Base-by-base conservation (phyloP, 441 rosid species). In the Populus tomentosa region DNA sequence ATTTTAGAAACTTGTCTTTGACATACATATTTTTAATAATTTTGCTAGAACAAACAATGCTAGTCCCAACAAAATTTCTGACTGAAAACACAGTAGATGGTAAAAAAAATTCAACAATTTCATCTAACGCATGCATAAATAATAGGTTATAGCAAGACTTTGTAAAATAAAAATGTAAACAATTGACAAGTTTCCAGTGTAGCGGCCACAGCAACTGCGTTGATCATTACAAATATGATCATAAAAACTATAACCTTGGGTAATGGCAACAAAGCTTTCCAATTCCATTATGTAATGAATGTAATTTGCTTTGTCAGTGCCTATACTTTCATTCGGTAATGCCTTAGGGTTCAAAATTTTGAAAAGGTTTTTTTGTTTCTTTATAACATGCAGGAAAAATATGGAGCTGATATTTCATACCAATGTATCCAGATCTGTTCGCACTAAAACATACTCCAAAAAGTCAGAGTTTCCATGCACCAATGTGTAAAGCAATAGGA, bases 351-450 rank as follows among this genome's bases (percentile, higher is more conserved):
- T 56, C 62, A 20, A 56, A 56, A 56, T 56, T 53, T 56, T 56
- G 10, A 18, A 56, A 6, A 53, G 20, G 1, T 2, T 6, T 56
- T 18, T 56, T 56, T 56, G 3, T 56, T 56, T 56, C 10, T 56
- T n/a, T 35, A 14, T 1, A 71, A 20, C 56, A 64, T 35, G 16
- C 21, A 23, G 10, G 46, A 35, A 40, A 40, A 26, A 50, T 32
- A 7, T 72, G 28, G 35, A 77, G 79, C 46, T 77, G 74, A 62
- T 62, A 69, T 63, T 70, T 28, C 90, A 70, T 94, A 97, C 99
- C 98, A 97, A 76, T 63, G 95, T 97, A 86, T 97, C 99, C 88
- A 94, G 28, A 89, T 97, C 99, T 42, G 95, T 94, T 81, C 98
- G 97, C 85, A 94, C 99, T 81, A 97, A 84, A 56, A 94, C 97